phyloP scores from a whole-genome alignment of 352 stramenopile species.

The Pythium apleroticum region DNA sequence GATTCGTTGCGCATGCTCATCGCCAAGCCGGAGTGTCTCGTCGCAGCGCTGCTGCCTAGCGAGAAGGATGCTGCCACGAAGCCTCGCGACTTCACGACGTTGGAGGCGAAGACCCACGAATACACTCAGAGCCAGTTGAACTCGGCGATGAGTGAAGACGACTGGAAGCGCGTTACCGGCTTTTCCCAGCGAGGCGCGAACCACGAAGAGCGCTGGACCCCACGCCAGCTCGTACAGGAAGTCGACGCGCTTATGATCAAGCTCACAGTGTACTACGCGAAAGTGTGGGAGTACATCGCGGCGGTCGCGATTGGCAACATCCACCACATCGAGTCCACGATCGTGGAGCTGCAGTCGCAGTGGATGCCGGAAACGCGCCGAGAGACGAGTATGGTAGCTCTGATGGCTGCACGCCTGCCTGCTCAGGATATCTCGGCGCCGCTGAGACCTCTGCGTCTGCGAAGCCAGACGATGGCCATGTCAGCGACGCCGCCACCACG shows the following conservation, averaged over 20 bases:
- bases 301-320: conserved; percentile 43
- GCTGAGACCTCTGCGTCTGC: conserved; percentile 24
- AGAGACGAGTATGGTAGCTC: background rate
- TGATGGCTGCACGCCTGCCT: background rate
- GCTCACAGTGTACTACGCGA: conserved; percentile 51
- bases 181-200: conserved; percentile 9
- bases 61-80: background rate
- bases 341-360: conserved; percentile 20
- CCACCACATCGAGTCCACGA: conserved; percentile 32
- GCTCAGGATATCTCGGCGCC: background rate
- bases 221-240: conserved; percentile 13
- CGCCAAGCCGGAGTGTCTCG: conserved; percentile 43
- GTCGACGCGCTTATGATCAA: conserved; percentile 59
- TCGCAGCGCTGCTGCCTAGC: conserved; percentile 36
- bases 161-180: conserved; percentile 36
- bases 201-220: conserved; percentile 20
- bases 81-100: conserved; percentile 25
- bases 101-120: conserved; percentile 35
- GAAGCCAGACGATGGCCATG: conserved; percentile 13
- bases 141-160: conserved; percentile 11
- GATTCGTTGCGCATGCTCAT: conserved; percentile 51
- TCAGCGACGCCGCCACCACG: background rate
- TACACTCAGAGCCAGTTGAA: conserved; percentile 43
- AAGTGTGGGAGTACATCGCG: conserved; percentile 55
- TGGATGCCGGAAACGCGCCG: conserved; percentile 2